Evolutionary conservation across 2,329 filamentous ascomycete genomes (phyloP).

Genomic region (Stemphylium beticola): DNA sequence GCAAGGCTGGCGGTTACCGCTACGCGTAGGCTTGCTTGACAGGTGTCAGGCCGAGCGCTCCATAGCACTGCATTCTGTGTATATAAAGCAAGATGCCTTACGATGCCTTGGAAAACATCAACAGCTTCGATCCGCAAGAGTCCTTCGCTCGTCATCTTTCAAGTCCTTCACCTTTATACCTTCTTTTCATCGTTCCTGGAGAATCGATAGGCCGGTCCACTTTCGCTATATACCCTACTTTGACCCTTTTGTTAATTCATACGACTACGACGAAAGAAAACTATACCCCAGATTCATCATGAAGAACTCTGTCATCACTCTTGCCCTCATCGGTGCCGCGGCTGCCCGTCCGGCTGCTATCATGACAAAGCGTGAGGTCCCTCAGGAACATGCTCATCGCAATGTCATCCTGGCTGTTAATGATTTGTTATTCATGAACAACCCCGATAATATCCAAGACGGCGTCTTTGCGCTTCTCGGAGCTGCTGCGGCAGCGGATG

Average conservation of each 20-base stretch:
- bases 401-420: constrained; percentile 56
- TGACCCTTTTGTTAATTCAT: constrained; percentile 2
- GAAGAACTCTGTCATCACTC: constrained; percentile 43
- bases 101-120: constrained; percentile 17
- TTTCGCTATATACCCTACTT: constrained; percentile 24
- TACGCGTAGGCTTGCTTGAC: constrained; percentile 18
- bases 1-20: constrained; percentile 13
- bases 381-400: constrained; percentile 64
- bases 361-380: constrained; percentile 57
- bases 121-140: constrained; percentile 28
- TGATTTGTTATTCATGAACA: constrained; percentile 53
- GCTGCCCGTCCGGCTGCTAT: constrained; percentile 34
- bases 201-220: constrained; percentile 47
- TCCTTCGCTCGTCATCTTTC: constrained; percentile 36
- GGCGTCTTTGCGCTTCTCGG: constrained; percentile 62
- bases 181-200: constrained; percentile 49
- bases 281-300: constrained; percentile 28
- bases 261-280: constrained; percentile 7
- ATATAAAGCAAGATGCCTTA: constrained; percentile 39
- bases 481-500: constrained; percentile 56
- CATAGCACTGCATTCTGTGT: constrained; percentile 21
- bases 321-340: constrained; percentile 39
- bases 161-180: constrained; percentile 27
- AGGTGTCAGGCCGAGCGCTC: constrained; percentile 21
- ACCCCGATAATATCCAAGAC: constrained; percentile 58